A percentile compares a stretch with the other conserved stretches of the same genome.
Evolutionary conservation across 192 early-diverging fungal species (phyloP).

Genomic region (Podila verticillata): DNA sequence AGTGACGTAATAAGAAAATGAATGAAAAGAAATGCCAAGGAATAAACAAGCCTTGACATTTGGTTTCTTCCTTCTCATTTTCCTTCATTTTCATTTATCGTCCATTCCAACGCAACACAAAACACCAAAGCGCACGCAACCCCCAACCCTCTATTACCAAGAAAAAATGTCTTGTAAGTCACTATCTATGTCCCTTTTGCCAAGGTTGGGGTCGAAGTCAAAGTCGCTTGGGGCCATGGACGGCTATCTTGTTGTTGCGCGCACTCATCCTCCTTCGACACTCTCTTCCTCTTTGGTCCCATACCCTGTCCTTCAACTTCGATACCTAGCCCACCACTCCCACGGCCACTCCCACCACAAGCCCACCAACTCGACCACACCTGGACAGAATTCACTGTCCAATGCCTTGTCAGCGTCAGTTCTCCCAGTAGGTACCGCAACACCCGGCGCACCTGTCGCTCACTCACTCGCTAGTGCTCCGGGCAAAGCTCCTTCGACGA

Average conservation of each 20-base stretch:
- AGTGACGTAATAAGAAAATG: too few relatives aligned
- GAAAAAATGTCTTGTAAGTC: neutral
- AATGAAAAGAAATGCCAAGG: too few relatives aligned
- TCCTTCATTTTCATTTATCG: neutral
- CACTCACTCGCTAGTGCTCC: conserved; percentile 2
- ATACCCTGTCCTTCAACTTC: neutral
- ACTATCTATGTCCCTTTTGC: neutral
- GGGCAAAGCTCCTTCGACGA: conserved; percentile 7
- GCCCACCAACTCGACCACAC: neutral
- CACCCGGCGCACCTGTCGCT: conserved; percentile 11
- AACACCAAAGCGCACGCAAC: too few relatives aligned
- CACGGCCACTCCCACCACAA: neutral
- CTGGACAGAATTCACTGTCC: neutral
- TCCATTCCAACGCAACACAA: neutral
- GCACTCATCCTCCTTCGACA: neutral
- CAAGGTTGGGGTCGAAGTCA: neutral
- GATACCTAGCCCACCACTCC: neutral
- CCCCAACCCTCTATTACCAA: neutral
- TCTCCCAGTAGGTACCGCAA: conserved; percentile 21
- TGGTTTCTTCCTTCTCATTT: neutral
- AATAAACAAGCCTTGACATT: neutral
- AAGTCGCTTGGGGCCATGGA: neutral
- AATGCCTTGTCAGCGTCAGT: conserved; percentile 17
- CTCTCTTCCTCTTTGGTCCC: neutral
- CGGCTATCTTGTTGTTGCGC: neutral